Evolutionary conservation across 2,329 filamentous ascomycete species (phyloP), one percentile per base, ranked within the genome.

Genomic region (Sporothrix protearum): DNA sequence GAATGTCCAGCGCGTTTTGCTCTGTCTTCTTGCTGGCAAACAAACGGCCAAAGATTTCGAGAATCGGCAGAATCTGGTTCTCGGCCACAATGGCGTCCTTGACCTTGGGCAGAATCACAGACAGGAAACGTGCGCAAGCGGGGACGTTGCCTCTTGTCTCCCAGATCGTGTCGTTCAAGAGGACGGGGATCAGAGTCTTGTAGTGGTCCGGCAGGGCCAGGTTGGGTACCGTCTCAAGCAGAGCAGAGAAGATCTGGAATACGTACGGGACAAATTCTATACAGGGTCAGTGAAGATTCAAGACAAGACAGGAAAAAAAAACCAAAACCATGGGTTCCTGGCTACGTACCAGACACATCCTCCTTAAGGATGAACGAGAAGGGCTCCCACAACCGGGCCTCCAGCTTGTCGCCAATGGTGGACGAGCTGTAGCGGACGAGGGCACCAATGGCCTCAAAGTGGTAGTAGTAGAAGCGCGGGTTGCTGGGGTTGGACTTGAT

Each of bases 401-500:
- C 93, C 68, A 98, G 87, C 76, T 91, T 89, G 36, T 88, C 86
- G 10, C 92, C 88, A 75, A 92, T 88, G 2, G 86, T 85, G 1
- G 81, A 73, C 83, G 91, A 78, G 85, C 92, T 82, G 86, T 90
- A 85, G 79, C 90, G 89, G 71, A 98, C 92, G 64, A 99, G 85
- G 19, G 96, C 95, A 45, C 96, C 96, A 61, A 99, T 84, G 2
- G 93, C 92, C 83, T 99, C 96, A 74, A 99, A 99, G 79, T 97
- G 93, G 81, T 95, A 99, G 84, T 99, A 99, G 82, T 97, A 97
- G 83, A 99, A 99, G 14, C 93, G 89, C 1, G 96, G 96, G 81
- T 99, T 99, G 83, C 94, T 97, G 0, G 96, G 96, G 80, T 99
- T 99, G 76, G 91, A 88, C 78, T 94, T 91, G 81, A 98, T 98